These are phyloP conservation scores for Dactylellina drechsleri DNA, from an alignment of 2,329 filamentous ascomycete species.

Conservation along the genomic window DNA sequence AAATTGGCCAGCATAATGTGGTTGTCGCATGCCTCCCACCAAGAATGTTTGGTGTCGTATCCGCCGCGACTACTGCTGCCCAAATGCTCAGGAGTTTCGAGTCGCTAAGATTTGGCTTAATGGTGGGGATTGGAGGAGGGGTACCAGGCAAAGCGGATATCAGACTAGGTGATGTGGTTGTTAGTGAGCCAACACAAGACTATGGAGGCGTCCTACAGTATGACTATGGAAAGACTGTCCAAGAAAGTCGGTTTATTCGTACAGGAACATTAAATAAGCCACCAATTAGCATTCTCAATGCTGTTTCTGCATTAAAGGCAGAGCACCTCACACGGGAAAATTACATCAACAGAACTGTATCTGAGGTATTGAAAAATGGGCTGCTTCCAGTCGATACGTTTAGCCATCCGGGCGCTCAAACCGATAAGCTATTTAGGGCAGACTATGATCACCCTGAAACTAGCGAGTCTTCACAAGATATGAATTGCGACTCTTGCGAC, in stretches of 20 bases:
- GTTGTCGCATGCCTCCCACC: constrained; percentile 15
- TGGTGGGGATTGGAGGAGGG: constrained; percentile 29
- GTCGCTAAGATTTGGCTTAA: background rate
- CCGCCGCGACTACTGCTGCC: background rate
- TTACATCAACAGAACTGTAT: no score
- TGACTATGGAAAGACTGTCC: constrained; percentile 18
- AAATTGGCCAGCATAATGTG: constrained; percentile 16
- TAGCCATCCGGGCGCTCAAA: background rate
- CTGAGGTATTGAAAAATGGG: background rate
- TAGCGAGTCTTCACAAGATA: background rate
- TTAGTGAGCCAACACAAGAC: constrained; percentile 1
- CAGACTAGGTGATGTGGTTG: constrained; percentile 23
- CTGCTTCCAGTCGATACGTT: background rate
- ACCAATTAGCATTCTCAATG: background rate
- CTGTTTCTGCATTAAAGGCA: no score
- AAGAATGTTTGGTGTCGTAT: background rate
- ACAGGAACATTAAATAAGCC: constrained; percentile 12
- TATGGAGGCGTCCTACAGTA: constrained; percentile 14
- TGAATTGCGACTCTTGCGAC: background rate
- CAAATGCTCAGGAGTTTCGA: background rate
- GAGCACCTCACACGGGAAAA: no score
- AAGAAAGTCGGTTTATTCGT: background rate
- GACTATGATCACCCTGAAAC: constrained; percentile 10
- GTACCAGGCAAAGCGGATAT: constrained; percentile 19
- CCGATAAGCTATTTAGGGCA: background rate